Percentiles rank a stretch among this genome's conserved stretches.
These are phyloP conservation scores for Globisporangium abappressorium DNA, from an alignment of 352 stramenopile genomes.

Conservation along the genomic window DNA sequence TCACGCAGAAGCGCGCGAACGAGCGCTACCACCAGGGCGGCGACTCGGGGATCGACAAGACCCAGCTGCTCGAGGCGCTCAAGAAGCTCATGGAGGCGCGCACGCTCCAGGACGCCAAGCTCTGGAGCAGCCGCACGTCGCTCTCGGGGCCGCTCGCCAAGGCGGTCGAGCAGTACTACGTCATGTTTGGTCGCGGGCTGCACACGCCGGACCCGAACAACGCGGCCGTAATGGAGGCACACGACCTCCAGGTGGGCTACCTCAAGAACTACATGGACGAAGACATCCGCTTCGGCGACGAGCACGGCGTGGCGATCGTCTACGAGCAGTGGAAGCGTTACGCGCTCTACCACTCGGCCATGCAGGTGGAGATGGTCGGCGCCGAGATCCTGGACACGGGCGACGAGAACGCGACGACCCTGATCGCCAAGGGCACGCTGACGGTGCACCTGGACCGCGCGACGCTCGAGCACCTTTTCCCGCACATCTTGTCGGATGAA, in stretches of 20 bases:
- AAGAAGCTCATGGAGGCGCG: conserved; percentile 13
- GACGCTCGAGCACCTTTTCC: conserved; percentile 34
- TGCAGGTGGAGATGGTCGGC: conserved; percentile 16
- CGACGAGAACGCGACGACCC: conserved; percentile 10
- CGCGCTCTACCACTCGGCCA: conserved; percentile 18
- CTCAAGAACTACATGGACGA: conserved; percentile 38
- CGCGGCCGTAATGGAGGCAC: conserved; percentile 8
- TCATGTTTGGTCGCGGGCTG: conserved; percentile 19
- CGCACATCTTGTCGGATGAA: conserved; percentile 33
- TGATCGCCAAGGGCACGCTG: conserved; percentile 16
- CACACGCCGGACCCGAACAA: conserved; percentile 8
- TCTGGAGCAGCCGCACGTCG: conserved; percentile 18
- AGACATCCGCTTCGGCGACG: conserved; percentile 35
- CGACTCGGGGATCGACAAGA: conserved; percentile 12
- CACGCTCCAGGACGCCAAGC: conserved; percentile 16
- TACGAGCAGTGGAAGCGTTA: conserved; percentile 26
- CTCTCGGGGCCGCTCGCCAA: conserved; percentile 11
- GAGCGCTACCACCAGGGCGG: conserved; percentile 14
- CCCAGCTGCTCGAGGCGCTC: conserved; percentile 14
- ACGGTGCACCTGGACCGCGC: conserved; percentile 14
- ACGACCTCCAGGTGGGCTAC: conserved; percentile 28
- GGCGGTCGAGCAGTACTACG: conserved; percentile 20
- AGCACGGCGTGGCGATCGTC: conserved; percentile 11
- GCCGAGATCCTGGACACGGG: conserved; percentile 12
- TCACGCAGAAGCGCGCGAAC: conserved; percentile 13